Conservation (phyloP, 345 rosid species). For the Aquilaria sinensis region DNA sequence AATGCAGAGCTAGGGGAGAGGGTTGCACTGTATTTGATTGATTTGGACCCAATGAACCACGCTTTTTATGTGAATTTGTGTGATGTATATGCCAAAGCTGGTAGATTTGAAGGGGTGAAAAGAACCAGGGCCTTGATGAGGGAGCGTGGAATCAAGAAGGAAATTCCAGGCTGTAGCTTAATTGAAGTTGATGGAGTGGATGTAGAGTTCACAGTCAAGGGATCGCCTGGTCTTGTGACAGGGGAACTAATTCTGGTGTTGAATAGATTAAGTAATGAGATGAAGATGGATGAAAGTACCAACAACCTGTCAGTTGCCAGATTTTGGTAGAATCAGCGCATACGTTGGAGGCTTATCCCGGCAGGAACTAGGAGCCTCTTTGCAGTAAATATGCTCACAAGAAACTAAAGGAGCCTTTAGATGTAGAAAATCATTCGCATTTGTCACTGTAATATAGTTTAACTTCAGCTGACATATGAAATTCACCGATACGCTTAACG, state of each 20-base stretch:
- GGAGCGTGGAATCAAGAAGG: slow-evolving; percentile 38
- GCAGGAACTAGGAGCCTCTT: too few relatives aligned
- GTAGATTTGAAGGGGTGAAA: slow-evolving; percentile 36
- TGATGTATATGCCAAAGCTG: slow-evolving; percentile 49
- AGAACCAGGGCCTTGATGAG: slow-evolving; percentile 37
- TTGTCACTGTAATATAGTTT: too few relatives aligned
- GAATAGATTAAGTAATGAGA: slow-evolving; percentile 25
- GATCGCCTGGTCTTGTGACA: slow-evolving; percentile 24
- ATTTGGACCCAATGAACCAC: slow-evolving; percentile 47
- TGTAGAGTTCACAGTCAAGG: slow-evolving; percentile 41
- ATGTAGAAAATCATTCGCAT: too few relatives aligned
- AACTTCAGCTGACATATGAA: too few relatives aligned
- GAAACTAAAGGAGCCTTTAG: too few relatives aligned
- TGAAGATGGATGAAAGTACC: slow-evolving; percentile 13
- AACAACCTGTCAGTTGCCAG: too few relatives aligned
- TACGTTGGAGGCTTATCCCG: too few relatives aligned
- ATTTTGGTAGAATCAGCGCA: too few relatives aligned
- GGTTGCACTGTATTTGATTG: slow-evolving; percentile 35
- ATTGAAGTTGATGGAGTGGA: slow-evolving; percentile 50
- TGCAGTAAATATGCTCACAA: too few relatives aligned
- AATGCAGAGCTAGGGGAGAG: slow-evolving; percentile 44
- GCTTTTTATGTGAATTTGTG: slow-evolving; percentile 48
- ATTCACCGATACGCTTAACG: too few relatives aligned
- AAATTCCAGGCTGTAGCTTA: slow-evolving; percentile 50
- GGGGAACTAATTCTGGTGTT: slow-evolving; percentile 27